These are phyloP conservation scores for Phoenix dactylifera DNA, from an alignment of 176 grass and related monocot species.

Conservation along the genomic window DNA sequence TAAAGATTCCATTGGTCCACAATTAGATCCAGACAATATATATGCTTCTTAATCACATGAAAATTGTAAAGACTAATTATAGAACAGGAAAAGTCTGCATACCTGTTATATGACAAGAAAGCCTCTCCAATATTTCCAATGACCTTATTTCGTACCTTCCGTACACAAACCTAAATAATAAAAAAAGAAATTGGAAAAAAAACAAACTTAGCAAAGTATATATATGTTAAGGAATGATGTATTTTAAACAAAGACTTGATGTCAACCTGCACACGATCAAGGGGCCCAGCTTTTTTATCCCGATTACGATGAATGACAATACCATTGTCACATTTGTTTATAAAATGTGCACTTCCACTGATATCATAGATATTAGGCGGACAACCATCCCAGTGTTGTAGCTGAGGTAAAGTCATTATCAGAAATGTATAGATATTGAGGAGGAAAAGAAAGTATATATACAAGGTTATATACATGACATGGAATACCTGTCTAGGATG, in stretches of 20 bases:
- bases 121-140: conserved; percentile 75
- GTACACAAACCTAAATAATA: conserved; percentile 54
- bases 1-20: no score
- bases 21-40: no score
- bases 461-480: conserved; percentile 2
- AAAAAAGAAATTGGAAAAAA: neutral
- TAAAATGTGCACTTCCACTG: conserved; percentile 96
- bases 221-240: no score
- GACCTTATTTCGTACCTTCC: conserved; percentile 97
- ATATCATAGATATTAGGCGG: conserved; percentile 93
- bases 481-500: conserved; percentile 88
- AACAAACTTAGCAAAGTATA: no score
- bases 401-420: conserved; percentile 31
- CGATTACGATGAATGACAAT: conserved; percentile 87
- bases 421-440: conserved; percentile 9
- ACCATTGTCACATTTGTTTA: conserved; percentile 99
- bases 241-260: neutral
- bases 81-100: neutral
- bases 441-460: neutral
- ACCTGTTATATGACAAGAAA: conserved; percentile 74
- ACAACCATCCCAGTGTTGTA: conserved; percentile 73
- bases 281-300: conserved; percentile 44
- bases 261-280: conserved; percentile 67
- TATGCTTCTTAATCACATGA: no score
- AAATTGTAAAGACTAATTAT: no score